A percentile compares a stretch with the other conserved stretches of the same genome.
phyloP scores from a whole-genome alignment of 208 protist species.

The Polymyxa betae region DNA sequence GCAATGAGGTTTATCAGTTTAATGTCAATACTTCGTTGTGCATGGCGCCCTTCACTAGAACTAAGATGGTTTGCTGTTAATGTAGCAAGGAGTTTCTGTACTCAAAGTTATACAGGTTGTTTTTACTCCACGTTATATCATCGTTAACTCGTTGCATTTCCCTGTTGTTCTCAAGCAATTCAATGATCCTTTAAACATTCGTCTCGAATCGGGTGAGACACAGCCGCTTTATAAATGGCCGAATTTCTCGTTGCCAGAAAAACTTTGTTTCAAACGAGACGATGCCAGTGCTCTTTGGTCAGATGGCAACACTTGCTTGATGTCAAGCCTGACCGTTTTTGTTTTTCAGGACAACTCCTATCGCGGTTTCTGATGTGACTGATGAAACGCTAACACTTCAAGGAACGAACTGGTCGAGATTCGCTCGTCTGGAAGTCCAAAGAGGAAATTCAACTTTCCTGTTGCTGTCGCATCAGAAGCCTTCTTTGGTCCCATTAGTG shows the following conservation, averaged over 20 bases:
- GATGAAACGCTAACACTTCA: neutral
- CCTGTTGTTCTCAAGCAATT: neutral
- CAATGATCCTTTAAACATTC: neutral
- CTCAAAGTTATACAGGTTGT: neutral
- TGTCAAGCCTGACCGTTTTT: neutral
- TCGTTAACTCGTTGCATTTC: constrained; percentile 5
- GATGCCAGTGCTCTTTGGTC: neutral
- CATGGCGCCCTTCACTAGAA: neutral
- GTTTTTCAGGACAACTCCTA: neutral
- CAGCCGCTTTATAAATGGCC: neutral
- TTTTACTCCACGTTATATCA: constrained; percentile 22
- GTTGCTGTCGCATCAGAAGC: neutral
- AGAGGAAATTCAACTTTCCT: neutral
- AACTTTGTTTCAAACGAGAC: neutral
- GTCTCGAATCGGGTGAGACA: neutral
- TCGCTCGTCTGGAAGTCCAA: constrained; percentile 30
- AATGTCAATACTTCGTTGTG: constrained; percentile 13
- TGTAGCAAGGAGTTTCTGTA: neutral
- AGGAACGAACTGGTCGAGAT: neutral
- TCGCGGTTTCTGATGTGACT: neutral
- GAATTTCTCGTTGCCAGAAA: neutral
- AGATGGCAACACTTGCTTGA: too few relatives aligned
- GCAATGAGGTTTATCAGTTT: constrained; percentile 1
- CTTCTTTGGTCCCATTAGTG: neutral
- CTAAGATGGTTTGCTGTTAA: constrained; percentile 13